Evolutionary conservation across 768 basidiomycete genomes (phyloP).

Genomic region (Gautieria morchelliformis): DNA sequence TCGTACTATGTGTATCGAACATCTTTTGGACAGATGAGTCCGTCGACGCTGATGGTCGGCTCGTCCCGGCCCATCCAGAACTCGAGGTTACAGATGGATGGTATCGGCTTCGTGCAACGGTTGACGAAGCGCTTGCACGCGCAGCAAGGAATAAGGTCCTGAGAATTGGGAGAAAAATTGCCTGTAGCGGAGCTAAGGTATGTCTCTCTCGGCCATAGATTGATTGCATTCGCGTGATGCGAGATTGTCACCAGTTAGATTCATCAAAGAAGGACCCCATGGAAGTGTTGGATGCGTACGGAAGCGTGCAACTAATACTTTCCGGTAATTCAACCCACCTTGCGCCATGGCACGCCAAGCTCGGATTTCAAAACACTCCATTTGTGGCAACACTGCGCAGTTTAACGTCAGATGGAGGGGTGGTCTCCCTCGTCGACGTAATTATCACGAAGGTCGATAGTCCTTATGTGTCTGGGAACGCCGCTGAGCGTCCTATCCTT

Average conservation of each 20-base stretch:
- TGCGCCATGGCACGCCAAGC: constrained; percentile 78
- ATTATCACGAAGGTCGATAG: constrained; percentile 50
- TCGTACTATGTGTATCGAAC: constrained; percentile 77
- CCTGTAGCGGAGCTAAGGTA: constrained; percentile 58
- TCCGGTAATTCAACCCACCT: constrained; percentile 81
- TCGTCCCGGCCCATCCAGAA: constrained; percentile 37
- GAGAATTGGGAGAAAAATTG: constrained; percentile 74
- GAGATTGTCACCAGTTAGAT: constrained; percentile 38
- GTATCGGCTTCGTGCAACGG: constrained; percentile 74
- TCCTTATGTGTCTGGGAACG: background rate
- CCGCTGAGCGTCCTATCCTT: background rate
- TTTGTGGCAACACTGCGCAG: constrained; percentile 72
- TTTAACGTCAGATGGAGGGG: constrained; percentile 74
- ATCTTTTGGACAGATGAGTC: constrained; percentile 45
- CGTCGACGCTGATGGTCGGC: constrained; percentile 27
- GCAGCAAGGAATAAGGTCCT: constrained; percentile 62
- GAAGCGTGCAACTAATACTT: constrained; percentile 54
- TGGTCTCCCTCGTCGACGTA: constrained; percentile 65
- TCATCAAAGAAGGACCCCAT: constrained; percentile 65
- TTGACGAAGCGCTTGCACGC: constrained; percentile 64
- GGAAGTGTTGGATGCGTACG: constrained; percentile 76
- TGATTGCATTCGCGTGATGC: background rate
- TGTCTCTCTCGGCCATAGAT: background rate
- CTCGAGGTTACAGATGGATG: constrained; percentile 97
- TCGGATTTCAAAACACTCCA: constrained; percentile 64